phyloP scores from a whole-genome alignment of 345 rosid species.

The Hirschfeldia incana region DNA sequence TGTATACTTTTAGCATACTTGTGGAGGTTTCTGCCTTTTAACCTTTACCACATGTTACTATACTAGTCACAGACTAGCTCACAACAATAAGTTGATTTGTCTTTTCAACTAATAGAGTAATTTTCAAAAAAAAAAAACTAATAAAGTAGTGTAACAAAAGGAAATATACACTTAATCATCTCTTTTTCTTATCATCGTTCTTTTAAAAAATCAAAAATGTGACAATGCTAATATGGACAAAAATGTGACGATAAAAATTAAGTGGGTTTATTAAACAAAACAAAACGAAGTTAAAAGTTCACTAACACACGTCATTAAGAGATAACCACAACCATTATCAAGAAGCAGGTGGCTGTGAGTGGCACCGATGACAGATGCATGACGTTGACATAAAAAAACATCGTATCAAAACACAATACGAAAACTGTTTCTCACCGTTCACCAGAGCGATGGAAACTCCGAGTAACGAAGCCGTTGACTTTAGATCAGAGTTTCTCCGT shows the following conservation, averaged over 20 bases:
- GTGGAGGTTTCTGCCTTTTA: background rate
- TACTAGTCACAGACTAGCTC: too few relatives aligned
- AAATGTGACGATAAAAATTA: background rate
- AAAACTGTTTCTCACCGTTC: background rate
- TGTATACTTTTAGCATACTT: background rate
- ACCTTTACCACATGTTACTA: background rate
- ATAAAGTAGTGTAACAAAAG: too few relatives aligned
- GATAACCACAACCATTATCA: background rate
- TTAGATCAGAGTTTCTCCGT: constrained; percentile 57
- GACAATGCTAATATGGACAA: background rate
- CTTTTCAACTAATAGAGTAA: too few relatives aligned
- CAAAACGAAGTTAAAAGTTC: background rate
- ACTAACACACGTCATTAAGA: background rate
- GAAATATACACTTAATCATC: too few relatives aligned
- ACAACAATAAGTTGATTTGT: too few relatives aligned
- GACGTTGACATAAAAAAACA: background rate
- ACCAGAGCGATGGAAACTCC: constrained; percentile 32
- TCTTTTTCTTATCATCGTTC: background rate
- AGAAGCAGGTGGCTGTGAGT: constrained; percentile 4
- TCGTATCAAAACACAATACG: constrained; percentile 5
- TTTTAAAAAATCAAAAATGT: background rate
- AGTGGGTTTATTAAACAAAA: background rate
- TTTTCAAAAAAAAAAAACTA: too few relatives aligned
- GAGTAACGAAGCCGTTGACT: constrained; percentile 27
- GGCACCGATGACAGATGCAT: background rate